Evolutionary conservation across 2,329 filamentous ascomycete species (phyloP), one percentile per base, ranked within the genome.

Genomic region (Rhinocladiella similis): DNA sequence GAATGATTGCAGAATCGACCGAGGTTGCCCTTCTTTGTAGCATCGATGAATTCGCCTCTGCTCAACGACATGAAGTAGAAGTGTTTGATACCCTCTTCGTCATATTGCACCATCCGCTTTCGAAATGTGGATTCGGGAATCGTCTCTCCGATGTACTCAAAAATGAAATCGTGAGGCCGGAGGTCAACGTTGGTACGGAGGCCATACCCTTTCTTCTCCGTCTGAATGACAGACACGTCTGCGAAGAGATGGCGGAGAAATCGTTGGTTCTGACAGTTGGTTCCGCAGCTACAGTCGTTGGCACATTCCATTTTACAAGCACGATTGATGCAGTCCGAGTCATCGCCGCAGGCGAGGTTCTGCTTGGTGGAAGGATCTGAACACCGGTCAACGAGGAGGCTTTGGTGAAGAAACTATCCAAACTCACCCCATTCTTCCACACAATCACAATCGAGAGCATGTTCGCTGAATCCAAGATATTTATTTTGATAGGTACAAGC

Each of bases 31-130:
- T 91, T 96, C 71, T 94, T 96, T 9, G 94, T 99, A 19, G 94
- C 94, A 75, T 99, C 94, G 57, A 99, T 91, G 69, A 97, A 99
- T 72, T 97, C 94, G 68, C 87, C 90, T 72, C 96, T 96, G 69
- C 86, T 96, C 60, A 99, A 85, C 25, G 94, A 97, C 94, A 99
- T 99, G 78, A 99, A 99, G 75, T 99, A 99, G 73, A 99, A 99
- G 75, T 99, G 94, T 73, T 95, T 96, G 80, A 99, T 97, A 59
- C 92, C 92, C 72, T 97, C 91, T 47, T 94, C 83, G 69, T 97
- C 91, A 73, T 99, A 99, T 68, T 95, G 89, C 38, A 91, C 78
- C 86, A 95, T 97, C 60, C 94, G 90, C 56, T 86, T 85, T 54
- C 91, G 89, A 70, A 97, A 97, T 10, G 88, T 88, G 27, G 84